Evolutionary conservation across 805 yeast species (phyloP), one percentile per base, ranked within the genome.

Genomic region (Kazachstania kunashirensis): DNA sequence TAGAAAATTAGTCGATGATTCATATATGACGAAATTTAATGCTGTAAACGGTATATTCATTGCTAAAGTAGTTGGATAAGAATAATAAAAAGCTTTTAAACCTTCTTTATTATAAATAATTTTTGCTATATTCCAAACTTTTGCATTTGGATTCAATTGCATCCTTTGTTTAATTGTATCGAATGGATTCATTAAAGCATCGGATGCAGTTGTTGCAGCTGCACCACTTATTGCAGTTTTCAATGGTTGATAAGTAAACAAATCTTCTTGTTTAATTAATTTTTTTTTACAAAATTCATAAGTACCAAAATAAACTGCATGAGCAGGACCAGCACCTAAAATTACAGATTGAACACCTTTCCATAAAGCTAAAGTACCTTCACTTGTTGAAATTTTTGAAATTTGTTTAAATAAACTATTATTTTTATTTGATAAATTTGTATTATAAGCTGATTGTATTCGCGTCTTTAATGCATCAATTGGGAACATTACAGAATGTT

Each of bases 261-360:
- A 40, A 29, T 61, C 61, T 21, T 55, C 50, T 21, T 52, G 52
- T 21, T 43, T 43, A 20, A 65, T 63, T 21, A 66, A 40, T 5
- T 49, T 48, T 36, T 61, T 53, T 43, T 66, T 72, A 29, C 86
- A 72, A 36, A 78, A 70, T 62, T 92, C 98, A 61, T 88, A 92
- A 6, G 92, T 94, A 18, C 88, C 79, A 57, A 88, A 92, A 61
- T 92, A 92, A 6, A 92, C 82, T 3, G 97, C 98, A 63, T 92
- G 98, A 4, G 98, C 97, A 4, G 98, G 98, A 9, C 98, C 98
- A 8, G 98, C 97, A 31, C 98, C 98, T 40, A 89, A 54, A 3
- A 88, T 78, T 42, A 92, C 94, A 0, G 95, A 83, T 19, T 85
- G 78, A 13, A 89, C 84, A 38, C 98, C 98, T 53, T 95, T 71